phyloP scores from a whole-genome alignment of 2,329 filamentous ascomycete species.

The Oidium heveae region DNA sequence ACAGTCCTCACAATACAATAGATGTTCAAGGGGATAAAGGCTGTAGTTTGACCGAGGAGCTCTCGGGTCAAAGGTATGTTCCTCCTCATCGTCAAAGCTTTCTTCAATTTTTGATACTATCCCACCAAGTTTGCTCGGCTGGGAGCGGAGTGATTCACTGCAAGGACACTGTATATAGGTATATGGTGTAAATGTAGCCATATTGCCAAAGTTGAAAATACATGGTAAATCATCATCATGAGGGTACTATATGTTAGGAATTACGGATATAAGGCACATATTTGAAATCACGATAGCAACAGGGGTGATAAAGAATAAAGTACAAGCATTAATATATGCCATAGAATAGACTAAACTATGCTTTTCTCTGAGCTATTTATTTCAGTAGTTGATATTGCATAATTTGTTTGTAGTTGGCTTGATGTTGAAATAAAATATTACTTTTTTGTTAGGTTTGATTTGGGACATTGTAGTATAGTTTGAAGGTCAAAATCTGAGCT shows the following conservation, averaged over 20 bases:
- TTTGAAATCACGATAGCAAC: background rate
- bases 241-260: too few species aligned
- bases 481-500: too few species aligned
- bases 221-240: too few species aligned
- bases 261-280: background rate
- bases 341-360: too few species aligned
- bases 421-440: too few species aligned
- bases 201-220: conserved; percentile 8
- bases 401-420: too few species aligned
- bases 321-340: too few species aligned
- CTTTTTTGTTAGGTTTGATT: too few species aligned
- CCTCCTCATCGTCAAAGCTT: conserved; percentile 37
- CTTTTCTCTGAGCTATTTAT: too few species aligned
- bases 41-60: conserved; percentile 71
- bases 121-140: background rate
- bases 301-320: too few species aligned
- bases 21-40: conserved; percentile 74
- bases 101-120: conserved; percentile 8
- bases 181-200: conserved; percentile 31
- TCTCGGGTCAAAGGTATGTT: conserved; percentile 64
- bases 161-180: conserved; percentile 44
- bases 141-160: conserved; percentile 17
- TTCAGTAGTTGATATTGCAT: too few species aligned
- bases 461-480: too few species aligned
- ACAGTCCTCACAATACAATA: conserved; percentile 94